phyloP scores from a whole-genome alignment of 768 basidiomycete genomes.

The Macrolepiota fuliginosa region DNA sequence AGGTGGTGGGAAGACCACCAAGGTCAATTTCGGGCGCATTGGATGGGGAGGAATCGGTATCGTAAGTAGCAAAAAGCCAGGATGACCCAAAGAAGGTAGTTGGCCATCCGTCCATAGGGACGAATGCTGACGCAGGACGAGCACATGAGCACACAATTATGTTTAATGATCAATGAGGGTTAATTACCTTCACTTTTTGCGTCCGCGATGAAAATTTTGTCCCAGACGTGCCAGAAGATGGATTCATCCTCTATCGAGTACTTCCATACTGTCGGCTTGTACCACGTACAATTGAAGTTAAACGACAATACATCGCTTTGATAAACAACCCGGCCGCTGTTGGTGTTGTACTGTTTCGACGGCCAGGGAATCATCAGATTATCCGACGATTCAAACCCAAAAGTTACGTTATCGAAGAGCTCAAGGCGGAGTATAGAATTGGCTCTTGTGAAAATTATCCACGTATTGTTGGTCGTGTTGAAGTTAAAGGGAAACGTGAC shows the following conservation, averaged over 20 bases:
- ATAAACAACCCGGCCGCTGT: background rate
- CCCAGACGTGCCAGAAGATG: background rate
- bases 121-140: background rate
- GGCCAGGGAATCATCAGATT: slow-evolving; percentile 4
- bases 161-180: background rate
- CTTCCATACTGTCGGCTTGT: background rate
- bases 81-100: background rate
- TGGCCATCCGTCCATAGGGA: background rate
- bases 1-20: background rate
- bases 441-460: background rate
- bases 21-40: background rate
- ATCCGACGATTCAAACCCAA: background rate
- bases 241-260: background rate
- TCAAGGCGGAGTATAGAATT: background rate
- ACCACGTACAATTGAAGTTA: background rate
- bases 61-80: background rate
- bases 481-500: background rate
- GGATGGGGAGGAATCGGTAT: background rate
- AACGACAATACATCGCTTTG: background rate
- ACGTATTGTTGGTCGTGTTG: background rate
- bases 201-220: background rate
- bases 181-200: background rate
- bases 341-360: background rate
- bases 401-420: slow-evolving; percentile 1
- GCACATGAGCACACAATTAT: background rate